Evolutionary conservation across 2,329 filamentous ascomycete species (phyloP).

Genomic region (Fusarium fujikuroi): DNA sequence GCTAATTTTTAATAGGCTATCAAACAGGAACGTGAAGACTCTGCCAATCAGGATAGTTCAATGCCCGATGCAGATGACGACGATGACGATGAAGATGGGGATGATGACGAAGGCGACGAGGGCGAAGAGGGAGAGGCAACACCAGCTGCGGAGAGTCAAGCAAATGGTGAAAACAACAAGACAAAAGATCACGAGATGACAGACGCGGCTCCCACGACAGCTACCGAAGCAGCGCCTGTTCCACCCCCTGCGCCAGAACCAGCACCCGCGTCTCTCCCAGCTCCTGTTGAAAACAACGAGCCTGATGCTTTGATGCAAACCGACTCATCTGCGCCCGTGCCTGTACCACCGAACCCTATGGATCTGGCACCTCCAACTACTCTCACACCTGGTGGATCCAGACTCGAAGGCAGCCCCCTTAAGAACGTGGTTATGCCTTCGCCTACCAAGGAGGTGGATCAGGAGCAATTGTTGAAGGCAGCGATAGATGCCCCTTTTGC

Average conservation of each 20-base stretch:
- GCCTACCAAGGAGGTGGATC: constrained; percentile 51
- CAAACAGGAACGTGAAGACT: constrained; percentile 58
- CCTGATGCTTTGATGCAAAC: constrained; percentile 43
- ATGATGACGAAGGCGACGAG: constrained; percentile 60
- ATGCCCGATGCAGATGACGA: constrained; percentile 64
- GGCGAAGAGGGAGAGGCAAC: constrained; percentile 59
- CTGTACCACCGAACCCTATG: constrained; percentile 46
- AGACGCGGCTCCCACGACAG: constrained; percentile 48
- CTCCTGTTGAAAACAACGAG: constrained; percentile 32
- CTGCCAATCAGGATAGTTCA: constrained; percentile 61
- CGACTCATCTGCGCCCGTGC: constrained; percentile 33
- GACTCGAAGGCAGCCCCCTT: constrained; percentile 62
- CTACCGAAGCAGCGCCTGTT: constrained; percentile 26
- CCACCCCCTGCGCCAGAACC: constrained; percentile 11
- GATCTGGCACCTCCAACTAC: constrained; percentile 46
- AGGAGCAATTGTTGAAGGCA: constrained; percentile 14
- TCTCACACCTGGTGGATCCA: constrained; percentile 47
- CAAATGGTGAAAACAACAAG: constrained; percentile 47
- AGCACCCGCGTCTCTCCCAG: background rate
- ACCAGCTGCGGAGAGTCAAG: constrained; percentile 41
- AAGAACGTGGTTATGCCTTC: constrained; percentile 63
- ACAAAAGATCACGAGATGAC: constrained; percentile 53
- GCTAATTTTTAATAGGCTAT: constrained; percentile 48
- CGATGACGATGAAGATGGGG: constrained; percentile 60
- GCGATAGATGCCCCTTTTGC: constrained; percentile 4